Conservation (phyloP, 2,329 filamentous ascomycete species). For the Trichoderma citrinoviride region DNA sequence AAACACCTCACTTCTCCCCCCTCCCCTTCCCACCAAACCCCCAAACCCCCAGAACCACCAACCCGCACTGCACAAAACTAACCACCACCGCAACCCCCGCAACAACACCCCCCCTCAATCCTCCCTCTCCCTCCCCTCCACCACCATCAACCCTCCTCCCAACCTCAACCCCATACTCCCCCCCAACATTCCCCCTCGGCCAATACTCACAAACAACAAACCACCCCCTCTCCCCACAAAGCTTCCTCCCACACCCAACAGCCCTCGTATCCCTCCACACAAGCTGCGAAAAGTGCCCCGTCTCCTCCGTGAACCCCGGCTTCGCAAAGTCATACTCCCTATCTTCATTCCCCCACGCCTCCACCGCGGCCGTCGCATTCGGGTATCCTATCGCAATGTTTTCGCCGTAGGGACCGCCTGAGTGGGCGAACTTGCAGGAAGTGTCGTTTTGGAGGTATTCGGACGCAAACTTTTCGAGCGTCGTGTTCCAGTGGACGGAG, state of each 20-base stretch:
- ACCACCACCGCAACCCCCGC: not conserved
- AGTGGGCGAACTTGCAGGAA: constrained; percentile 53
- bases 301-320: constrained; percentile 55
- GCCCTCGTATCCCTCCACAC: constrained; percentile 64
- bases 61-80: constrained; percentile 2
- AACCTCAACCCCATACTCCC: constrained; percentile 45
- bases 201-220: constrained; percentile 70
- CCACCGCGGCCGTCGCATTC: constrained; percentile 58
- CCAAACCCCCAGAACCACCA: constrained; percentile 8
- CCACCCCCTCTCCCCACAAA: constrained; percentile 54
- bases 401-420: constrained; percentile 65
- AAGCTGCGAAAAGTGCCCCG: constrained; percentile 71
- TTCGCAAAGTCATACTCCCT: constrained; percentile 56
- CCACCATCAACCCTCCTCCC: not conserved
- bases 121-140: not conserved
- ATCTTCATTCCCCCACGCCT: constrained; percentile 60
- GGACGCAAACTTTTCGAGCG: constrained; percentile 54
- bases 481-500: constrained; percentile 62
- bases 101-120: not conserved
- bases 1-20: not conserved
- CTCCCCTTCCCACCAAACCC: constrained; percentile 1
- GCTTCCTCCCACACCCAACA: constrained; percentile 53
- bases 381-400: constrained; percentile 69
- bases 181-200: constrained; percentile 62
- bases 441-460: constrained; percentile 45